Evolutionary conservation across 768 basidiomycete genomes (phyloP).

Genomic region (Thelephora ganbajun): DNA sequence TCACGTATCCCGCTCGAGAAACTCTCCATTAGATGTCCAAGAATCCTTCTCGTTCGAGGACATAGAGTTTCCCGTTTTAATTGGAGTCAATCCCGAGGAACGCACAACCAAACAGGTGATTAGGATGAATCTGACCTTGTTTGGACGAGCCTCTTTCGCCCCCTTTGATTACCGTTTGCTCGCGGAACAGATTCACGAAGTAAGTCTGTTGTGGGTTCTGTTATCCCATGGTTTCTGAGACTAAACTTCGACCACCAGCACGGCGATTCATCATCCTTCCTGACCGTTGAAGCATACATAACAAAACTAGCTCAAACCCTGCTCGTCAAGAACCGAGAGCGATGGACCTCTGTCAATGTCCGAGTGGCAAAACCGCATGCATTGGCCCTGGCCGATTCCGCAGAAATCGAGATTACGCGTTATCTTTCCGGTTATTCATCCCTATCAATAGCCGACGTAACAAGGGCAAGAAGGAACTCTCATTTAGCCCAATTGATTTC

Average conservation of each 20-base stretch:
- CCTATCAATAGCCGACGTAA: not conserved
- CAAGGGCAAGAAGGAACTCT: not conserved
- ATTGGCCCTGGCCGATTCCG: slow-evolving; percentile 47
- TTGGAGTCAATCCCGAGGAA: slow-evolving; percentile 61
- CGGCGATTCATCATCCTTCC: slow-evolving; percentile 32
- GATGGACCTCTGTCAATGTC: slow-evolving; percentile 27
- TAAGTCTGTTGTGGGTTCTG: slow-evolving; percentile 16
- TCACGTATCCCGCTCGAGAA: slow-evolving; percentile 11
- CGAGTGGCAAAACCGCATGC: slow-evolving; percentile 63
- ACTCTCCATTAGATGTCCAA: slow-evolving; percentile 10
- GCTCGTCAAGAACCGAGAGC: slow-evolving; percentile 18
- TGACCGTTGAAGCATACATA: slow-evolving; percentile 61
- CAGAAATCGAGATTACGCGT: slow-evolving; percentile 49
- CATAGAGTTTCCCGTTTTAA: slow-evolving; percentile 37
- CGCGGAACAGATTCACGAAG: slow-evolving; percentile 20
- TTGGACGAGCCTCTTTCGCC: slow-evolving; percentile 3
- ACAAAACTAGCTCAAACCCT: slow-evolving; percentile 37
- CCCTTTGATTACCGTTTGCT: slow-evolving; percentile 28
- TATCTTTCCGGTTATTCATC: slow-evolving; percentile 22
- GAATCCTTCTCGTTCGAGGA: slow-evolving; percentile 18
- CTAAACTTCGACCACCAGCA: slow-evolving; percentile 21
- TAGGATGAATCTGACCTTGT: slow-evolving; percentile 32
- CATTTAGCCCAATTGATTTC: not conserved
- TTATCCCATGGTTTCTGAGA: not conserved
- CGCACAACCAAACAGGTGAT: slow-evolving; percentile 50